Base-by-base conservation (phyloP, 2,329 filamentous ascomycete genomes). In the Fusarium sp. region DNA sequence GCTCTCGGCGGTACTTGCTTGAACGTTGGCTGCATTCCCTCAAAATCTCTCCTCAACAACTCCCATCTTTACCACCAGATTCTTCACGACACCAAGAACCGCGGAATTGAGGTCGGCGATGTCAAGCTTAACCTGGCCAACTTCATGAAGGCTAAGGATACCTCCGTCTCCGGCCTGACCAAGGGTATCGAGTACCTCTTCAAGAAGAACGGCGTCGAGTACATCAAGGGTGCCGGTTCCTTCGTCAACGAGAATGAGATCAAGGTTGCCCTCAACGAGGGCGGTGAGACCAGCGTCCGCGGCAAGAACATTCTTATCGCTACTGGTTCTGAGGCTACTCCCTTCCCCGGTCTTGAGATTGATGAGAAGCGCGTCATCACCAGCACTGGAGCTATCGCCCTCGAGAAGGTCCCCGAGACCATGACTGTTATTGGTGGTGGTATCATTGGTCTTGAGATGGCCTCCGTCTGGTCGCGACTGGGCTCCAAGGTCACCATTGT, bases 171-270 rank as follows among this genome's bases (percentile, higher is more conserved):
- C 36, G 88, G 93, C 45, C 82, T 99, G 69, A 99, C 95, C 68
- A 98, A 98, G 85, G 95, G 95, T 77, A 91, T 99, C 68, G 95
- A 99, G 80, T 99, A 94, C 77, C 84, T 99, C 65, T 90, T 99
- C 81, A 98, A 98, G 89, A 98, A 99, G 87, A 99, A 99, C 82
- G 92, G 92, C 65, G 95, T 97, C 69, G 93, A 98, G 77, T 99
- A 98, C 80, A 85, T 98, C 82, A 97, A 97, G 84, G 95, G 95
- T 70, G 88, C 92, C 47, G 94, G 90, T 69, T 85, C 91, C 42
- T 96, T 98, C 76, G 85, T 89, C 72, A 91, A 91, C 77, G 91
- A 96, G 80, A 88, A 97, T 81, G 94, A 95, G 72, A 81, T 99
- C 79, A 93, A 92, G 80, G 92, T 99, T 72, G 89, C 91, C 74